These are phyloP conservation scores for Ogataea allantospora DNA, from an alignment of 805 yeast genomes.

Conservation along the genomic window DNA sequence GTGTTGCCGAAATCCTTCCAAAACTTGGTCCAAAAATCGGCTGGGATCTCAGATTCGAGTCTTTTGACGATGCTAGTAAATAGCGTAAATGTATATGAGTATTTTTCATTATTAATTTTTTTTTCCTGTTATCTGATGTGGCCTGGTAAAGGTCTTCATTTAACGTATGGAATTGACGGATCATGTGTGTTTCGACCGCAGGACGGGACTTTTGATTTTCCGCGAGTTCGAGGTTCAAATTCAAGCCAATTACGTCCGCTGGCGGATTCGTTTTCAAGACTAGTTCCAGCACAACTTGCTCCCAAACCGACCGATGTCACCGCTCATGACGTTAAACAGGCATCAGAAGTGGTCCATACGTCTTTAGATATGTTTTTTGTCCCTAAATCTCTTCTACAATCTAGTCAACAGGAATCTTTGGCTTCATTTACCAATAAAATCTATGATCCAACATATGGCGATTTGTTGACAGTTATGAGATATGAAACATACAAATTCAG, in stretches of 20 bases:
- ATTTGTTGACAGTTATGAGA: conserved; percentile 18
- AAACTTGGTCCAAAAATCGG: conserved; percentile 84
- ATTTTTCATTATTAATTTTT: background rate
- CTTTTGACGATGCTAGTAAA: conserved; percentile 30
- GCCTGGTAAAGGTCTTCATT: conserved; percentile 35
- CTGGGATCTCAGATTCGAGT: conserved; percentile 92
- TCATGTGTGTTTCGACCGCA: conserved; percentile 20
- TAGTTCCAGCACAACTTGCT: conserved; percentile 10
- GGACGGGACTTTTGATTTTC: conserved; percentile 11
- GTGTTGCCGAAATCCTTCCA: conserved; percentile 94
- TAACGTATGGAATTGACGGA: conserved; percentile 46
- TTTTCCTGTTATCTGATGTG: conserved; percentile 35
- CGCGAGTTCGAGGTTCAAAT: conserved; percentile 4
- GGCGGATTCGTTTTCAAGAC: conserved; percentile 9
- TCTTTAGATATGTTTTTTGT: conserved; percentile 22
- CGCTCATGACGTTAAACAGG: background rate
- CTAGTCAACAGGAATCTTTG: conserved; percentile 29
- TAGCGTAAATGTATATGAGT: background rate
- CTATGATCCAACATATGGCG: conserved; percentile 39
- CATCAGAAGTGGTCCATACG: background rate
- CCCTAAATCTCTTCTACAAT: conserved; percentile 27
- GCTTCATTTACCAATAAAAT: conserved; percentile 27
- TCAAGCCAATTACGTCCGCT: conserved; percentile 16
- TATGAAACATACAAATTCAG: conserved; percentile 3
- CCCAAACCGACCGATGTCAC: background rate